Percentiles rank a stretch among this genome's conserved stretches.
Evolutionary conservation across 371 early-diverging fungal species (phyloP).

Genomic region (Syncephalastrum sp.): DNA sequence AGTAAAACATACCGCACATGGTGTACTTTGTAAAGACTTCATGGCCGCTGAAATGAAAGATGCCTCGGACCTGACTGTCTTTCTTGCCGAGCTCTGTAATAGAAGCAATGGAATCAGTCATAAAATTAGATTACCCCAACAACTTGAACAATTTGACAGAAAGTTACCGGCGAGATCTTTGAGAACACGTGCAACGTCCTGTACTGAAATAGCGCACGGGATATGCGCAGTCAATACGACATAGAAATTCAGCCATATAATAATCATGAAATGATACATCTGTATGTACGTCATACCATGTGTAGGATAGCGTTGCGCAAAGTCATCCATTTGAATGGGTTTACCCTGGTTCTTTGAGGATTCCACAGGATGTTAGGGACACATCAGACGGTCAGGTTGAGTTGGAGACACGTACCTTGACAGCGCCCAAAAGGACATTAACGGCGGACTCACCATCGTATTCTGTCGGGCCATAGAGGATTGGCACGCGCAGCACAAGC

Average conservation of each 20-base stretch:
- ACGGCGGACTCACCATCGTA: constrained; percentile 77
- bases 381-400: neutral
- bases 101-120: too few relatives aligned
- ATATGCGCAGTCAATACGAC: neutral
- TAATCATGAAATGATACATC: neutral
- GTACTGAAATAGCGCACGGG: constrained; percentile 31
- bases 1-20: constrained; percentile 62
- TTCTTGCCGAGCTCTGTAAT: too few relatives aligned
- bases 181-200: constrained; percentile 68
- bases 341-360: constrained; percentile 30
- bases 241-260: neutral
- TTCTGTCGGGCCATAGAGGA: constrained; percentile 74
- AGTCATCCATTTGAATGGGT: constrained; percentile 64
- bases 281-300: constrained; percentile 48
- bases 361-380: too few relatives aligned
- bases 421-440: constrained; percentile 66
- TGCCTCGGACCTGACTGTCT: constrained; percentile 43
- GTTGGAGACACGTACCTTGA: constrained; percentile 37
- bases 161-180: constrained; percentile 54
- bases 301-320: constrained; percentile 75
- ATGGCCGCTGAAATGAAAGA: constrained; percentile 68
- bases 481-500: constrained; percentile 80
- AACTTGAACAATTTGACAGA: neutral
- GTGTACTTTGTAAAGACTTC: constrained; percentile 77
- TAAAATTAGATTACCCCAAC: too few relatives aligned